Evolutionary conservation across 2,329 filamentous ascomycete species (phyloP), one percentile per base, ranked within the genome.

Genomic region (Aaosphaeria arxii): DNA sequence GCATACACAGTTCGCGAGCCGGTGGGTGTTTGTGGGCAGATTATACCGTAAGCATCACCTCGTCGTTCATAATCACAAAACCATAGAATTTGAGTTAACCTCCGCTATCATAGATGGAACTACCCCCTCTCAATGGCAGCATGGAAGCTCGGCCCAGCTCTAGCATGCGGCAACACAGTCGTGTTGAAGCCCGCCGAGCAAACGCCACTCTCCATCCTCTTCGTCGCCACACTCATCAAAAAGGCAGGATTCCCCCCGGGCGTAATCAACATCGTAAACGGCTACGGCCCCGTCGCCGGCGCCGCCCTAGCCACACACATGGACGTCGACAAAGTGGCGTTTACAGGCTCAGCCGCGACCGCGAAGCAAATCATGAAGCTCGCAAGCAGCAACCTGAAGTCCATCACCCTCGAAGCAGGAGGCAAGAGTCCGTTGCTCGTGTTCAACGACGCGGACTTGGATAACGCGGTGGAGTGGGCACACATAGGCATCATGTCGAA

Each of bases 361-460:
- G 50, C 47, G 2, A 42, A 41, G 29, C 76, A 84, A 39, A 30
- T 31, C 7, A 38, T 52, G 6, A 44, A 40, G 13, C 30, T 24
- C 31, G 45, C 38, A 29, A 36, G 36, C 4, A 6, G 40, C 32
- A 71, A 46, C 28, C 32, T 45, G 83, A 69, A 70, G 78, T 73
- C 31, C 11, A 4, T 32, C 24, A 28, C 47, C n/a, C 89, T 92
- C 85, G 89, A 95, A 72, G 78, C 94, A 1, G 89, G 89, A 43
- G 89, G 89, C 43, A 94, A 94, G 74, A 88, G 83, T 54, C 87
- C 88, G 1, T 73, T 89, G 17, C 75, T 95, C 45, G 77, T 95
- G 40, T 80, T 92, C 1, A 86, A 87, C 1, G 88, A 91, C 61
- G 86, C 86, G n/a, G 81, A 88, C 33, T 28, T 51, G 9, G 38